These are phyloP conservation scores for Puccinia novopanici DNA, from an alignment of 1,284 basidiomycete genomes.

Conservation along the genomic window DNA sequence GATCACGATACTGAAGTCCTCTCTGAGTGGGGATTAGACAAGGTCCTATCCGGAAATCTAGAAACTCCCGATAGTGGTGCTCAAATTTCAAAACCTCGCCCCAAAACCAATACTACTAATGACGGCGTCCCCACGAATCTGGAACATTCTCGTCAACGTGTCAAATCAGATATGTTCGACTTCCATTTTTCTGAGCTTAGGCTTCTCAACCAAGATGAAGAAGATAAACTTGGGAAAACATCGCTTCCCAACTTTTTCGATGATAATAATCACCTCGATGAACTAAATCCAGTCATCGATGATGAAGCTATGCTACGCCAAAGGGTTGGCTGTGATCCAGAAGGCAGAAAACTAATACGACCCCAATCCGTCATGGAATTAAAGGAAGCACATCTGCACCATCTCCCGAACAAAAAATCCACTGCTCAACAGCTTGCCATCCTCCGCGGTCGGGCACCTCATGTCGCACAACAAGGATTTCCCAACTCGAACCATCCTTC, in stretches of 20 bases:
- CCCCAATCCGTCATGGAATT: slow-evolving; percentile 47
- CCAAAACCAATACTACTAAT: not conserved
- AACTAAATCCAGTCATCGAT: slow-evolving; percentile 24
- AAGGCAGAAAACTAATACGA: slow-evolving; percentile 30
- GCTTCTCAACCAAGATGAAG: slow-evolving; percentile 12
- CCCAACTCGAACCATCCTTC: not conserved
- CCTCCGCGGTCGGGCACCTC: slow-evolving; percentile 3
- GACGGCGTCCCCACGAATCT: not conserved
- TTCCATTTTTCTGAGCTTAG: slow-evolving; percentile 44
- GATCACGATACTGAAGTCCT: slow-evolving; percentile 26
- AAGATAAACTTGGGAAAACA: not conserved
- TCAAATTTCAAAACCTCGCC: not conserved
- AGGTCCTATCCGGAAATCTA: slow-evolving; percentile 27
- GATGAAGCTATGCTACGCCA: slow-evolving; percentile 42
- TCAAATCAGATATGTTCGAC: slow-evolving; percentile 48
- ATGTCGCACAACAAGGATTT: not conserved
- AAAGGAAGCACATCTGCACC: not conserved
- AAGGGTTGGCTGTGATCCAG: slow-evolving; percentile 36
- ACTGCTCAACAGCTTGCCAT: slow-evolving; percentile 17
- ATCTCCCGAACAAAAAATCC: slow-evolving; percentile 17
- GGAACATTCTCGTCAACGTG: slow-evolving; percentile 4
- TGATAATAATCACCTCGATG: not conserved
- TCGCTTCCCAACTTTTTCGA: slow-evolving; percentile 4
- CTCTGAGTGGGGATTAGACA: slow-evolving; percentile 44
- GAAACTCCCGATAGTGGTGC: not conserved